These are phyloP conservation scores for Aristolochia fimbriata DNA, from an alignment of 164 flowering plant species.

Conservation along the genomic window DNA sequence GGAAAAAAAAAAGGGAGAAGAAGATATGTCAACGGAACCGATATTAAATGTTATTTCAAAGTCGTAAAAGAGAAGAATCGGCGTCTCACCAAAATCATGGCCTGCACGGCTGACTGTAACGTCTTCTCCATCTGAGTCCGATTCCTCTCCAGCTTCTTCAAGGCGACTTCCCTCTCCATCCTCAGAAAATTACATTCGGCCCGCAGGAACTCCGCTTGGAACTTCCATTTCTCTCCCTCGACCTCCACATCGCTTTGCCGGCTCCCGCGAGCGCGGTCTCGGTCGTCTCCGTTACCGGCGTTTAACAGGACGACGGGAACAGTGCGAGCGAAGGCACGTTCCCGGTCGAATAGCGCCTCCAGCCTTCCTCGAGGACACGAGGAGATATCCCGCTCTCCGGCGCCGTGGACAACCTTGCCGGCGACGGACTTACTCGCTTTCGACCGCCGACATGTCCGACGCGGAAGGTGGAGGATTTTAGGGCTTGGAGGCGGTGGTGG, in stretches of 20 bases:
- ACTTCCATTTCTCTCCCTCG: constrained; percentile 49
- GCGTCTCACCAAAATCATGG: constrained; percentile 49
- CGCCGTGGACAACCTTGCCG: constrained; percentile 6
- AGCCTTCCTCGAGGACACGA: constrained; percentile 29
- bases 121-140: constrained; percentile 33
- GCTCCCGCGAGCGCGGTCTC: constrained; percentile 32
- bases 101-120: constrained; percentile 44
- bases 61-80: neutral
- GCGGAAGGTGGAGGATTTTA: constrained; percentile 49
- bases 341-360: constrained; percentile 48
- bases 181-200: constrained; percentile 80
- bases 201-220: constrained; percentile 77
- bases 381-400: constrained; percentile 4
- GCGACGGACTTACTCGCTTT: neutral
- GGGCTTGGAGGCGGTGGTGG: constrained; percentile 62
- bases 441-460: constrained; percentile 24
- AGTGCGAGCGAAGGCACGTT: constrained; percentile 32
- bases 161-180: constrained; percentile 62
- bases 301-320: constrained; percentile 32
- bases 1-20: no score
- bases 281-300: constrained; percentile 17
- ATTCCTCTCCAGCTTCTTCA: constrained; percentile 54
- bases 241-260: constrained; percentile 8
- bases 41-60: neutral
- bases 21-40: neutral